Evolutionary conservation across 2,329 filamentous ascomycete species (phyloP).

Genomic region (Diplodia sapinea): DNA sequence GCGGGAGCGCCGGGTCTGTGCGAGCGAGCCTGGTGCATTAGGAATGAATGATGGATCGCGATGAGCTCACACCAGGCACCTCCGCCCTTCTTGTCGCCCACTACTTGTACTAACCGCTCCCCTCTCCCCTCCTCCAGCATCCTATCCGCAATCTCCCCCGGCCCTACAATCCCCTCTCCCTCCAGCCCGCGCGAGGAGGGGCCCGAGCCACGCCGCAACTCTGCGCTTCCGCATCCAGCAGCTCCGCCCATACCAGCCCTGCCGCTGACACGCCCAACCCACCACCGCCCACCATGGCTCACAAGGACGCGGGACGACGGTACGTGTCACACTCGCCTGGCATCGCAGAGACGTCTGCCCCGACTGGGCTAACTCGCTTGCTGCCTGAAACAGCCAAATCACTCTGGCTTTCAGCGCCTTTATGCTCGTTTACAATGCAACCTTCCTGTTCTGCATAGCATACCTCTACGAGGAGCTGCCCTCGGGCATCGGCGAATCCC

Average conservation of each 20-base stretch:
- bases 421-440: constrained; percentile 38
- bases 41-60: constrained; percentile 29
- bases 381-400: constrained; percentile 30
- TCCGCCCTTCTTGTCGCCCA: constrained; percentile 14
- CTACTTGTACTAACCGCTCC: constrained; percentile 5
- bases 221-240: constrained; percentile 25
- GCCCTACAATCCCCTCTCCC: not conserved
- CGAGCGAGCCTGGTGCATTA: constrained; percentile 17
- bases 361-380: constrained; percentile 9
- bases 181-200: constrained; percentile 12
- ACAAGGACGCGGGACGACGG: constrained; percentile 21
- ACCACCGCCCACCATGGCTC: constrained; percentile 19
- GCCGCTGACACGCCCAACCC: constrained; percentile 3
- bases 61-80: constrained; percentile 25
- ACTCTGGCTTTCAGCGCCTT: constrained; percentile 32
- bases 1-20: constrained; percentile 31
- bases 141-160: not conserved
- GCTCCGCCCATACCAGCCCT: constrained; percentile 17
- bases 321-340: not conserved
- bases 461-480: constrained; percentile 35
- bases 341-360: not conserved
- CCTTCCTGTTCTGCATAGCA: constrained; percentile 40
- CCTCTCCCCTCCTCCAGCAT: not conserved
- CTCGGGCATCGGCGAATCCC: constrained; percentile 42
- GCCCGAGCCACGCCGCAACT: constrained; percentile 9